These are phyloP conservation scores for Pythium oligandrum DNA, from an alignment of 352 stramenopile species.

Conservation along the genomic window DNA sequence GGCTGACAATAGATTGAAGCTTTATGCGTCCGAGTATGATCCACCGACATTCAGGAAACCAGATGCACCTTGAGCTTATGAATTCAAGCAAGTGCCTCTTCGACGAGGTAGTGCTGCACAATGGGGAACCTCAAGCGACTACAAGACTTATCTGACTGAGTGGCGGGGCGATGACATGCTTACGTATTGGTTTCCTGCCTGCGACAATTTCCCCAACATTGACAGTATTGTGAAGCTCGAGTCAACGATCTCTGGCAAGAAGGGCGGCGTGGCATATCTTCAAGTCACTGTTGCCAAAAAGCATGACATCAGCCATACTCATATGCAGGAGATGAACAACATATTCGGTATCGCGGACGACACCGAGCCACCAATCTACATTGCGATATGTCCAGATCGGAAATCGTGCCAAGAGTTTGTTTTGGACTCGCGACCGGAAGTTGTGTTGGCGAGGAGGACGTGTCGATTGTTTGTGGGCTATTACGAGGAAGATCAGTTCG, in stretches of 20 bases:
- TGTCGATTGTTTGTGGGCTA: too few species aligned
- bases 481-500: too few species aligned
- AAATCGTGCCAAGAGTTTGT: too few species aligned
- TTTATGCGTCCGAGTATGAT: constrained; percentile 15
- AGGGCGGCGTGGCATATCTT: constrained; percentile 18
- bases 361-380: too few species aligned
- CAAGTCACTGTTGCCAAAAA: constrained; percentile 11
- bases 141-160: constrained; percentile 6
- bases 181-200: constrained; percentile 20
- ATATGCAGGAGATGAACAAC: too few species aligned
- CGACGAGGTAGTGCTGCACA: constrained; percentile 4
- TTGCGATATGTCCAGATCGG: too few species aligned
- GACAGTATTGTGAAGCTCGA: constrained; percentile 22
- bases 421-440: too few species aligned
- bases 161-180: constrained; percentile 16
- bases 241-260: too few species aligned
- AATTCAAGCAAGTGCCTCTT: constrained; percentile 3
- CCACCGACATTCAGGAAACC: constrained; percentile 1
- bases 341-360: too few species aligned
- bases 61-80: constrained; percentile 11
- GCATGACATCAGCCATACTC: constrained; percentile 14
- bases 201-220: constrained; percentile 21
- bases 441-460: too few species aligned
- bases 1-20: constrained; percentile 12
- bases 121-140: constrained; percentile 2